phyloP scores from a whole-genome alignment of 1,284 basidiomycete species.

The Apiotrichum veenhuisii region DNA sequence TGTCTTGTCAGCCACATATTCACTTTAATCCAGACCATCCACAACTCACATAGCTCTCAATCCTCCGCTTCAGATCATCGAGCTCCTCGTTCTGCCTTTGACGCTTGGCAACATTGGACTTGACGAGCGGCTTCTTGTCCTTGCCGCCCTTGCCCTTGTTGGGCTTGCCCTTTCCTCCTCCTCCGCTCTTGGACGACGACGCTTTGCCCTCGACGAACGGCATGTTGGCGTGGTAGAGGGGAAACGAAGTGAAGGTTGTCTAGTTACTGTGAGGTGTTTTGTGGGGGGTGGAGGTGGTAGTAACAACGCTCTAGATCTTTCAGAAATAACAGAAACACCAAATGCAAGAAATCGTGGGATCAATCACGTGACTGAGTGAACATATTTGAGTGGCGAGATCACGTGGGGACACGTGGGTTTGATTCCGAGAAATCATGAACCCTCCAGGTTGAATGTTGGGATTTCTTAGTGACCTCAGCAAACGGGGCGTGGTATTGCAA shows the following conservation, averaged over 20 bases:
- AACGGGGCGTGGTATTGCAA: too few relatives aligned
- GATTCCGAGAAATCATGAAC: too few relatives aligned
- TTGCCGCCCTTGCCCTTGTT: conserved; percentile 18
- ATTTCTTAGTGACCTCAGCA: too few relatives aligned
- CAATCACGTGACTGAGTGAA: too few relatives aligned
- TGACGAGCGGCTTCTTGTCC: conserved; percentile 22
- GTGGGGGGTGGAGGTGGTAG: too few relatives aligned
- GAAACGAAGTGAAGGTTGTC: not conserved
- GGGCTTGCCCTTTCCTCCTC: conserved; percentile 6
- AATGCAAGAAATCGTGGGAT: too few relatives aligned
- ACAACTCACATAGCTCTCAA: conserved; percentile 46
- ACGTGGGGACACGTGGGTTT: too few relatives aligned
- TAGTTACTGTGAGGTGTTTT: not conserved
- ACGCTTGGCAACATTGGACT: conserved; percentile 44
- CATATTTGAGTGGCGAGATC: too few relatives aligned
- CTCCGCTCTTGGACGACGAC: conserved; percentile 28
- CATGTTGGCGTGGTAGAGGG: conserved; percentile 21
- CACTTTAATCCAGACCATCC: not conserved
- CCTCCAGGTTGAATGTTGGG: too few relatives aligned
- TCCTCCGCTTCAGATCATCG: conserved; percentile 35
- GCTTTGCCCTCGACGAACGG: conserved; percentile 31
- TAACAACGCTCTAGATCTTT: too few relatives aligned
- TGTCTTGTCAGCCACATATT: not conserved
- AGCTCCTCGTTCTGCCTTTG: conserved; percentile 45
- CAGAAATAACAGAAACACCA: too few relatives aligned